Conservation (phyloP, 768 basidiomycete genomes). For the Phaeotremella fagi region DNA sequence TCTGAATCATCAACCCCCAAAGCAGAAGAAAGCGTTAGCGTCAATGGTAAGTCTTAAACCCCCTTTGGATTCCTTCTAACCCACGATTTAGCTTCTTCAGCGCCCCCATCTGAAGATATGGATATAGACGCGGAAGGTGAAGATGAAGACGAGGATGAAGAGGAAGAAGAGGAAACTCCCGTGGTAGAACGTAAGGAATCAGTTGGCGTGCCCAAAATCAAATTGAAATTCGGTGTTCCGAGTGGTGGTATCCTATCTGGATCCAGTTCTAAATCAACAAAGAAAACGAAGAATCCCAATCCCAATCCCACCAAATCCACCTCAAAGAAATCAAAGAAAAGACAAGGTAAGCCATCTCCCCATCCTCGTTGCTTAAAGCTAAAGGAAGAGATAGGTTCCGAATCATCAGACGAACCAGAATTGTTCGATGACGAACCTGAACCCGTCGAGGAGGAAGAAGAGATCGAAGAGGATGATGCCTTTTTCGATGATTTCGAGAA, state of each 20-base stretch:
- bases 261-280: too few species aligned
- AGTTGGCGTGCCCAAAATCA: slow-evolving; percentile 20
- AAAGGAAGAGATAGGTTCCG: not conserved
- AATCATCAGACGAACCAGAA: not conserved
- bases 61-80: too few species aligned
- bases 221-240: slow-evolving; percentile 14
- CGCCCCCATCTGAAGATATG: too few species aligned
- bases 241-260: not conserved
- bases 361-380: not conserved
- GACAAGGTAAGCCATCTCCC: too few species aligned
- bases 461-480: slow-evolving; percentile 3
- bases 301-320: too few species aligned
- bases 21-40: too few species aligned
- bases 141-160: slow-evolving; percentile 10
- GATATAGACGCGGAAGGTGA: too few species aligned
- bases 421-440: slow-evolving; percentile 19
- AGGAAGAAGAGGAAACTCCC: slow-evolving; percentile 3
- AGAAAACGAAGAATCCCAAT: too few species aligned
- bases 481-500: slow-evolving; percentile 12
- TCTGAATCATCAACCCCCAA: too few species aligned
- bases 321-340: too few species aligned
- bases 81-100: too few species aligned
- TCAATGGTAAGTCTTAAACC: too few species aligned
- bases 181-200: slow-evolving; percentile 10
- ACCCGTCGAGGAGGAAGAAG: slow-evolving; percentile 1